A percentile compares a stretch with the other conserved stretches of the same genome.
phyloP scores from a whole-genome alignment of 2,329 filamentous ascomycete genomes.

The Penicillium paneum region DNA sequence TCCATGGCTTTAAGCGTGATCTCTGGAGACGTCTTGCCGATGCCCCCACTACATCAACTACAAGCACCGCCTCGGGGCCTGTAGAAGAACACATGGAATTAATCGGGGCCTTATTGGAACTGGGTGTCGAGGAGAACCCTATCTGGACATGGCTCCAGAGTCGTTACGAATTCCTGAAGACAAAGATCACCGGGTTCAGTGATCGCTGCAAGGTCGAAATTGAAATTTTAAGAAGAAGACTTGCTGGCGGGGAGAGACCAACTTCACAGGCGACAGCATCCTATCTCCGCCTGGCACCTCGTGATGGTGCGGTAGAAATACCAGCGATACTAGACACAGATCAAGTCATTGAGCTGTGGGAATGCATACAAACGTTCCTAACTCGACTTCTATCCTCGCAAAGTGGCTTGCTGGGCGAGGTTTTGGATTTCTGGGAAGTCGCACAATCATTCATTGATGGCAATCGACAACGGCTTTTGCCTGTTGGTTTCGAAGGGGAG shows the following conservation, averaged over 20 bases:
- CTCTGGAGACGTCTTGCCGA: slow-evolving; percentile 78
- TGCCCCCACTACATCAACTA: slow-evolving; percentile 57
- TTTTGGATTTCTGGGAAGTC: slow-evolving; percentile 91
- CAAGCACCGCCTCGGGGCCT: slow-evolving; percentile 50
- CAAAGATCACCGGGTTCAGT: slow-evolving; percentile 73
- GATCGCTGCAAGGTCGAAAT: slow-evolving; percentile 90
- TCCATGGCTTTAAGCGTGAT: slow-evolving; percentile 82
- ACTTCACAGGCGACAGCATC: slow-evolving; percentile 65
- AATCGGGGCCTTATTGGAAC: slow-evolving; percentile 81
- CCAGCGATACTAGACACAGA: slow-evolving; percentile 68
- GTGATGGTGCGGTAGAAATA: slow-evolving; percentile 62
- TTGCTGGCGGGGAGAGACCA: slow-evolving; percentile 72
- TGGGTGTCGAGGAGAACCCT: slow-evolving; percentile 92
- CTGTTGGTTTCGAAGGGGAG: slow-evolving; percentile 75
- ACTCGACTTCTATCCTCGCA: slow-evolving; percentile 68
- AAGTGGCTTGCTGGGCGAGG: slow-evolving; percentile 79
- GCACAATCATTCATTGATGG: slow-evolving; percentile 87
- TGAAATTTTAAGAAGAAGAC: slow-evolving; percentile 78
- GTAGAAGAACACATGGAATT: slow-evolving; percentile 87
- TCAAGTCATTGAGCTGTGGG: slow-evolving; percentile 87
- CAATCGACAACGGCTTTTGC: slow-evolving; percentile 74
- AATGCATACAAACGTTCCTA: slow-evolving; percentile 75
- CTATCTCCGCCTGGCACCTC: slow-evolving; percentile 70
- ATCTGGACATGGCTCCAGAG: slow-evolving; percentile 95
- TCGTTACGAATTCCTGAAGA: slow-evolving; percentile 83